A percentile compares a stretch with the other conserved stretches of the same genome.
These are phyloP conservation scores for Phylloboletellus chloephorus DNA, from an alignment of 1,284 basidiomycete species.

Conservation along the genomic window DNA sequence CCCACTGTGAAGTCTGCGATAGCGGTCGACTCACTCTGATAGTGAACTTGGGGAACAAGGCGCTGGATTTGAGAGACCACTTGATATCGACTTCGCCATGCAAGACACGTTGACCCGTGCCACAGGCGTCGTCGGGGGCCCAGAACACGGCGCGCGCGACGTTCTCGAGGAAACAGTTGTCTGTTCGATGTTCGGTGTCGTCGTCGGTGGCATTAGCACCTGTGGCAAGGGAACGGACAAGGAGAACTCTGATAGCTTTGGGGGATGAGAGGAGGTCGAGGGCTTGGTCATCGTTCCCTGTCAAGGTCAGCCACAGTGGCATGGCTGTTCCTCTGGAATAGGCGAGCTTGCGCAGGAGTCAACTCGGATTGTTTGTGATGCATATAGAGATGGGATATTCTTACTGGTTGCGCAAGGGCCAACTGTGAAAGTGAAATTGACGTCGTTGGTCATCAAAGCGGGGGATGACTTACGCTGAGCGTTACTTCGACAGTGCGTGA, in stretches of 20 bases:
- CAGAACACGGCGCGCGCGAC: conserved; percentile 47
- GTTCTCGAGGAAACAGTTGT: conserved; percentile 41
- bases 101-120: conserved; percentile 33
- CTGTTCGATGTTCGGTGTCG: conserved; percentile 33
- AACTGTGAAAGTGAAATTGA: conserved; percentile 34
- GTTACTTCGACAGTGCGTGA: conserved; percentile 36
- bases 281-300: conserved; percentile 41
- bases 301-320: conserved; percentile 44
- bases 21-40: conserved; percentile 34
- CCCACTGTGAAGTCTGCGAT: neutral
- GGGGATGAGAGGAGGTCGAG: conserved; percentile 45
- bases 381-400: conserved; percentile 9
- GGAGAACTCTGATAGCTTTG: conserved; percentile 31
- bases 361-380: neutral
- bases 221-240: conserved; percentile 38
- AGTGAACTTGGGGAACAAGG: conserved; percentile 49
- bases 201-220: conserved; percentile 45
- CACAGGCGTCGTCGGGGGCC: conserved; percentile 33
- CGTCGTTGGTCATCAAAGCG: neutral
- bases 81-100: conserved; percentile 50
- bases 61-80: conserved; percentile 44
- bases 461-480: conserved; percentile 35
- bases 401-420: conserved; percentile 51
- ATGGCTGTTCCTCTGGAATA: conserved; percentile 47
- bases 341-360: conserved; percentile 34